These are phyloP conservation scores for Globisporangium canariense DNA, from an alignment of 352 stramenopile species.

Conservation along the genomic window DNA sequence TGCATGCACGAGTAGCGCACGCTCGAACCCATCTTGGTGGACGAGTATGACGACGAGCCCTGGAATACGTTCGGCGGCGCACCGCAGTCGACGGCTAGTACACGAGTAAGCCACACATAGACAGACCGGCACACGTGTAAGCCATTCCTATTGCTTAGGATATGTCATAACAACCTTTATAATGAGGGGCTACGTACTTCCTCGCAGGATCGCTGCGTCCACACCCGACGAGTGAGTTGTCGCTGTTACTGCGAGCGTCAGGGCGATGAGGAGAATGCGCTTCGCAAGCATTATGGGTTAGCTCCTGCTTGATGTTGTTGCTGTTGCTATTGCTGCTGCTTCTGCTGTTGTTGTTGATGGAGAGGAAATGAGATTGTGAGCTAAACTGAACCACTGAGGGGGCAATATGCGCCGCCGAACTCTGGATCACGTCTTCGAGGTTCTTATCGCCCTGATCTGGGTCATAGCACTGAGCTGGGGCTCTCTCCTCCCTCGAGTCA, in stretches of 20 bases:
- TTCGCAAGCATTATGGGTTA: background rate
- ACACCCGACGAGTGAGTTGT: background rate
- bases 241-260: background rate
- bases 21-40: slow-evolving; percentile 27
- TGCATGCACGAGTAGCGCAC: slow-evolving; percentile 42
- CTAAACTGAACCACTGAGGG: too few relatives aligned
- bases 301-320: background rate
- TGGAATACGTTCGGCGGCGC: slow-evolving; percentile 34
- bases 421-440: background rate
- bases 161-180: background rate
- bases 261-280: background rate
- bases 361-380: background rate
- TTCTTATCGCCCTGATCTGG: background rate
- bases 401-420: too few relatives aligned
- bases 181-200: slow-evolving; percentile 4
- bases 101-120: background rate
- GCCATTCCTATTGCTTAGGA: too few relatives aligned
- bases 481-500: background rate
- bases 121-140: background rate
- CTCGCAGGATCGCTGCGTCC: slow-evolving; percentile 9
- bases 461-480: background rate
- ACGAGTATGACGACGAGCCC: slow-evolving; percentile 37
- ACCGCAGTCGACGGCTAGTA: slow-evolving; percentile 17
- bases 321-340: background rate
- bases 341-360: background rate